Conservation (phyloP, 2,329 filamentous ascomycete species). For the Truncatella angustata region DNA sequence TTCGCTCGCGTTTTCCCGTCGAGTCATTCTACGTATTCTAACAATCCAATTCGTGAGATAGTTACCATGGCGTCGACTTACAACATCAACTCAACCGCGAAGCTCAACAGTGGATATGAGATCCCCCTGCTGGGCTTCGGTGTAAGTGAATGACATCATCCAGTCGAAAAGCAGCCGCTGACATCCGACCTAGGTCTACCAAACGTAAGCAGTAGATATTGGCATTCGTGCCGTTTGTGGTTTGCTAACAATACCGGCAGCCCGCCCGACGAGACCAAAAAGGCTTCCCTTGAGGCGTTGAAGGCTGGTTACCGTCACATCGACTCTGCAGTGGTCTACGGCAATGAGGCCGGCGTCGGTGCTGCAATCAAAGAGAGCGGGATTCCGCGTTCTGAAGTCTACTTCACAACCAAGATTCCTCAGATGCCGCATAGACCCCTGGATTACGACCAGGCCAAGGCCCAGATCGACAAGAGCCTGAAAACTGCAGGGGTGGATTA, state of each 20-base stretch:
- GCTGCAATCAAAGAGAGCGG: constrained; percentile 37
- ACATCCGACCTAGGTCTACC: constrained; percentile 42
- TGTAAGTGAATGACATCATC: constrained; percentile 33
- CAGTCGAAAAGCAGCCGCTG: neutral
- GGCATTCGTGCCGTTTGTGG: too few relatives aligned
- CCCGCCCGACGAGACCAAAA: constrained; percentile 34
- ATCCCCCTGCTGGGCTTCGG: constrained; percentile 54
- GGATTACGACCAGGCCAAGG: constrained; percentile 62
- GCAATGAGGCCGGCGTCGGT: constrained; percentile 48
- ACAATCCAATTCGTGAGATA: neutral
- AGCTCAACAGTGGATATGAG: constrained; percentile 54
- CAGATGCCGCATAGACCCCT: constrained; percentile 25
- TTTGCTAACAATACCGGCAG: constrained; percentile 16
- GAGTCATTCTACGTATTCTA: neutral
- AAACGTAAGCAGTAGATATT: constrained; percentile 40
- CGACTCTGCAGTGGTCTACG: constrained; percentile 52
- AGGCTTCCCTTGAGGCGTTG: constrained; percentile 42
- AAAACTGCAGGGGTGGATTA: constrained; percentile 62
- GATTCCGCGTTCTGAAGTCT: constrained; percentile 47
- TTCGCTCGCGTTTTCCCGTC: neutral
- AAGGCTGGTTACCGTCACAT: constrained; percentile 55
- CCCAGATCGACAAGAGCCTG: constrained; percentile 62
- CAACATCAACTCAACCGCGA: constrained; percentile 44
- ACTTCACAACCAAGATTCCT: constrained; percentile 57
- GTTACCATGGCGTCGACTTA: constrained; percentile 32